Percentiles rank a stretch among this genome's conserved stretches.
Conservation (phyloP, 441 rosid genomes). For the Mallotus repandus region DNA sequence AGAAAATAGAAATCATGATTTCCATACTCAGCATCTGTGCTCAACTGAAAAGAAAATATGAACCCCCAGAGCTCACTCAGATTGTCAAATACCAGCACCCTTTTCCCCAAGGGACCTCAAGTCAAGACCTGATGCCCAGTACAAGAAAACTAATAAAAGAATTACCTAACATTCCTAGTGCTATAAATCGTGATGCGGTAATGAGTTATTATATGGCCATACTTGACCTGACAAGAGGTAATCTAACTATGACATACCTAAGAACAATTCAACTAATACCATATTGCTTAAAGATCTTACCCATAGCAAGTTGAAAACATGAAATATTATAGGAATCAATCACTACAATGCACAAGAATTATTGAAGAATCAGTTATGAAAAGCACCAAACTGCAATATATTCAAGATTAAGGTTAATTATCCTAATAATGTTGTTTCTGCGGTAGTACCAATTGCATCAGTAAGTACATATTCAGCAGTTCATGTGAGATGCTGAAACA, state of each 20-base stretch:
- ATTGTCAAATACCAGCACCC: neutral
- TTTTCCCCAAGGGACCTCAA: neutral
- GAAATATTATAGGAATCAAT: neutral
- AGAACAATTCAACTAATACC: constrained; percentile 6
- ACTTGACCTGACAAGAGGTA: constrained; percentile 7
- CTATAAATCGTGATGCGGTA: neutral
- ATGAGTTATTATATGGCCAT: neutral
- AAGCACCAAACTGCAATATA: neutral
- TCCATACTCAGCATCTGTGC: neutral
- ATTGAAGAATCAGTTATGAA: too few species aligned
- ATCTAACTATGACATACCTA: neutral
- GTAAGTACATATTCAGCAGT: too few species aligned
- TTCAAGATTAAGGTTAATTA: too few species aligned
- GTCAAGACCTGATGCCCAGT: neutral
- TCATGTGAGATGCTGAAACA: too few species aligned
- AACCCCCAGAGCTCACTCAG: neutral
- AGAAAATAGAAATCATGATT: neutral
- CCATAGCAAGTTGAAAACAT: neutral
- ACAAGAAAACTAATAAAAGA: neutral
- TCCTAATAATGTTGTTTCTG: too few species aligned
- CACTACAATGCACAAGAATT: neutral
- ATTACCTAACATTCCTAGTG: neutral
- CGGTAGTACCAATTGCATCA: too few species aligned
- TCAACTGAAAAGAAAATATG: neutral
- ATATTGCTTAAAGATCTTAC: too few species aligned